Evolutionary conservation across 768 basidiomycete genomes (phyloP), one percentile per base, ranked within the genome.

Genomic region (Boletales sp.): DNA sequence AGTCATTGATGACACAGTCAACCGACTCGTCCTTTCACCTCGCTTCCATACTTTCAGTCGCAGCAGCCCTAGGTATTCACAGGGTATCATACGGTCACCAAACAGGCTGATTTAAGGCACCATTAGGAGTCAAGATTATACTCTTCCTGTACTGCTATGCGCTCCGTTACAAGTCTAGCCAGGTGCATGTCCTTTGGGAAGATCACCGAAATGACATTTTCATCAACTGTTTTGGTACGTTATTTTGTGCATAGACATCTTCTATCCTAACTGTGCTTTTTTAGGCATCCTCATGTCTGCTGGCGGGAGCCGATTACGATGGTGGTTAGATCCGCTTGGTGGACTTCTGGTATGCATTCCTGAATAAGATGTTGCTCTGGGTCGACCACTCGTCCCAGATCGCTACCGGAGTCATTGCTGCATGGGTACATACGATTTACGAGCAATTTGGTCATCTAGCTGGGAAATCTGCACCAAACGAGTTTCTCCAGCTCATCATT

Each of bases 151-250:
- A 93, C 69, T 94, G 94, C 67, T 81, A 73, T 60, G 77, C 89
- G 4, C 76, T 95, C 40, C 83, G 90, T 27, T 78, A 77, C 30
- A 82, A 80, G 55, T 93, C 89, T 7, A 94, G 90, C 59, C 97
- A 99, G 69, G 95, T 99, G 3, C 81, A 82, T 40, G 82, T 97
- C n/a, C 78, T 97, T 27, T 97, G 92, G 93, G 90, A 97, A 67
- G 95, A 98, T 63, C 94, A 97, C 56, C 77, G 94, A 57, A 97
- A 94, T 60, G 95, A 95, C 61, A 64, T 93, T n/a, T 89, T 82
- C 64, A 83, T 92, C 64, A 93, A 93, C 60, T 72, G 78, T 21
- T 87, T 89, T 53, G 86, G 86, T 86, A 53, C 31, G 75, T 48
- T 4, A 27, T 14, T 27, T 40, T 40, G 19, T 38, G 24, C 24